Evolutionary conservation across 163 green algal species (phyloP), one percentile per base, ranked within the genome.

Genomic region (Chlamydomonas reinhardtii): DNA sequence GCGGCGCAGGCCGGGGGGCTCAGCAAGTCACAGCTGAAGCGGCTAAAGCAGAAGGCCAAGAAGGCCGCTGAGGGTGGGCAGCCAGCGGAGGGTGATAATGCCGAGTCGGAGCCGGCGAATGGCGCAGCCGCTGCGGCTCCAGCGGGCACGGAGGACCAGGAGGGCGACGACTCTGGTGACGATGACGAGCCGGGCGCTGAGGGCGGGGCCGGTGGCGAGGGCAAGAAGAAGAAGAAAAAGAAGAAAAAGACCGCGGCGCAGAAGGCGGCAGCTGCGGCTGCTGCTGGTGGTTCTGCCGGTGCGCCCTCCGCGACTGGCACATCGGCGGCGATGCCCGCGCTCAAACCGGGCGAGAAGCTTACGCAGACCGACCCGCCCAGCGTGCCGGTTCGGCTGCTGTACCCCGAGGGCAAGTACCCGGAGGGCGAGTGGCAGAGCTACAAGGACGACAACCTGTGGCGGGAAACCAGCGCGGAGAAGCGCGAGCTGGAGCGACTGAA

Each of bases 381-480:
- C 37, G 91, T 99, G 19, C 97, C 98, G 2, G 92, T 99, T 8
- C 88, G 91, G 24, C 68, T 97, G 70, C 91, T 99, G 0, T 99
- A 98, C 91, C 94, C 95, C 19, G 77, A 88, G 16, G 96, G 95
- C 34, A 88, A 93, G 35, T 99, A 95, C 83, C 97, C 97, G 16
- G 93, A 96, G 86, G 97, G 96, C 3, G 96, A 99, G 91, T 95
- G 95, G 86, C 95, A 98, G 89, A 93, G 91, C 16, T 99, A 99
- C 94, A 93, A 94, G 75, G 90, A 93, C 64, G 90, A 94, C 88
- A 98, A 99, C 90, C 85, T 95, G 66, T 99, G 97, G 97, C 94
- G 98, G 4, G 94, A 98, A 84, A 99, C 95, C 15, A 95, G 85
- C 66, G 98, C 94, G 32, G 98, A 99, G 92, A 99, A 98, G 93